phyloP scores from a whole-genome alignment of 176 grass and related monocot species.

The Paspalum notatum region DNA sequence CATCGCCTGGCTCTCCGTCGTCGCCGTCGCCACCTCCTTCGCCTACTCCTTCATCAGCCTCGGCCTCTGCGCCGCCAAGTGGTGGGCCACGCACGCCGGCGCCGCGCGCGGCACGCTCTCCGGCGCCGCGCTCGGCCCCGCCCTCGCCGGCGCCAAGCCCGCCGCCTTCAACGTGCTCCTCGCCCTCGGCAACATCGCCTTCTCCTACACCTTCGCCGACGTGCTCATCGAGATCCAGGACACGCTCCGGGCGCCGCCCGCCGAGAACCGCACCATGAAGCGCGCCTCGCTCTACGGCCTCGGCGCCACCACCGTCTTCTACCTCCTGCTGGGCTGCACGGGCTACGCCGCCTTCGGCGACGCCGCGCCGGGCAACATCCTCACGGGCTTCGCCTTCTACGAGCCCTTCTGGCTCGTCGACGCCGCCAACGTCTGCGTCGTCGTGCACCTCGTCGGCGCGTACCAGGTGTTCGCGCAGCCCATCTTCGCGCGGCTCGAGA shows the following conservation, averaged over 20 bases:
- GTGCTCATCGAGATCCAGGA: conserved; percentile 97
- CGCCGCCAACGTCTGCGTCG: conserved; percentile 86
- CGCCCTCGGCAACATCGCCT: conserved; percentile 87
- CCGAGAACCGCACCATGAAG: conserved; percentile 92
- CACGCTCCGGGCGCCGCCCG: conserved; percentile 75
- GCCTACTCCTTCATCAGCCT: conserved; percentile 96
- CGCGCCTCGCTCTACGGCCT: conserved; percentile 65
- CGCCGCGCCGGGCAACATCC: conserved; percentile 78
- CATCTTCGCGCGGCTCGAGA: conserved; percentile 89
- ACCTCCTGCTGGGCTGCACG: conserved; percentile 73
- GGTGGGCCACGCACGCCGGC: conserved; percentile 71
- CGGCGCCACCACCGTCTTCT: conserved; percentile 79
- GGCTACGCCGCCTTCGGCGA: conserved; percentile 92
- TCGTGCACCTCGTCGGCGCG: conserved; percentile 89
- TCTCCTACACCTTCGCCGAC: conserved; percentile 96
- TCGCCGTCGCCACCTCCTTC: conserved; percentile 94
- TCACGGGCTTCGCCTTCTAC: conserved; percentile 82
- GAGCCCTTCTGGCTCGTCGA: conserved; percentile 98
- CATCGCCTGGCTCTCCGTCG: conserved; percentile 91
- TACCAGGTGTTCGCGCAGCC: conserved; percentile 98
- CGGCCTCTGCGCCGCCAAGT: conserved; percentile 84
- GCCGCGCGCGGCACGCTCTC: conserved; percentile 65
- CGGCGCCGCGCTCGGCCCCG: too few relatives aligned
- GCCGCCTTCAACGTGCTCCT: conserved; percentile 81
- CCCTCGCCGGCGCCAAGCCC: conserved; percentile 18